Conservation (phyloP, 495 filamentous ascomycete species). For the Penicillium diatomitis region DNA sequence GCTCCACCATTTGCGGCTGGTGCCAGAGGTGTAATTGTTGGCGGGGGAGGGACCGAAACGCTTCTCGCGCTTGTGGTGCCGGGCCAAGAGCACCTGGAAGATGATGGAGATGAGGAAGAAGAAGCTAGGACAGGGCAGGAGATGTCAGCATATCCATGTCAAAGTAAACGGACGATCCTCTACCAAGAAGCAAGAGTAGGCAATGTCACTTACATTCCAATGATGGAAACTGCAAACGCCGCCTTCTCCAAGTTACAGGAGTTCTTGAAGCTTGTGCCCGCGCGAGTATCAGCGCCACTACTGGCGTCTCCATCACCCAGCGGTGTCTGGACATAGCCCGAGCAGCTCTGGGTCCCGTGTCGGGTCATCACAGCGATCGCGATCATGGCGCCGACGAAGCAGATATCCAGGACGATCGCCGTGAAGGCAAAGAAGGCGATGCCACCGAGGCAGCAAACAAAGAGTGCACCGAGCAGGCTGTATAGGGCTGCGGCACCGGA, state of each 20-base stretch:
- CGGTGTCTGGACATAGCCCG: slow-evolving; percentile 53
- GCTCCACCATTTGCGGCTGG: slow-evolving; percentile 41
- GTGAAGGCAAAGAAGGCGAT: slow-evolving; percentile 65
- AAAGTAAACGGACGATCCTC: too few species aligned
- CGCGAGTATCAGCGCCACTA: slow-evolving; percentile 23
- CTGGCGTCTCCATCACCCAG: slow-evolving; percentile 51
- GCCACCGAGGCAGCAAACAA: slow-evolving; percentile 73
- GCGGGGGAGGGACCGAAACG: slow-evolving; percentile 67
- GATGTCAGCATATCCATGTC: background rate
- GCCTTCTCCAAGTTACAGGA: slow-evolving; percentile 66
- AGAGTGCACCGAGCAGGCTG: slow-evolving; percentile 54
- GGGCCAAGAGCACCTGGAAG: slow-evolving; percentile 54
- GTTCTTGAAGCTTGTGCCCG: slow-evolving; percentile 34
- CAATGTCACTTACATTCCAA: slow-evolving; percentile 55
- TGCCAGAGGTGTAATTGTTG: slow-evolving; percentile 71
- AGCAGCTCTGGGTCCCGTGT: slow-evolving; percentile 53
- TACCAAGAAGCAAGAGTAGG: too few species aligned
- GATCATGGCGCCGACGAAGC: slow-evolving; percentile 73
- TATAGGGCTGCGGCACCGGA: slow-evolving; percentile 66
- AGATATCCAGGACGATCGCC: slow-evolving; percentile 66
- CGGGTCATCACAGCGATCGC: slow-evolving; percentile 65
- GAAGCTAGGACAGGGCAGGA: slow-evolving; percentile 30
- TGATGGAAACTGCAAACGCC: slow-evolving; percentile 65
- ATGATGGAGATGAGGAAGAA: slow-evolving; percentile 59
- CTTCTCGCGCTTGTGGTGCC: slow-evolving; percentile 68